Conservation (phyloP, 2,329 filamentous ascomycete species). For the Calycina marina region DNA sequence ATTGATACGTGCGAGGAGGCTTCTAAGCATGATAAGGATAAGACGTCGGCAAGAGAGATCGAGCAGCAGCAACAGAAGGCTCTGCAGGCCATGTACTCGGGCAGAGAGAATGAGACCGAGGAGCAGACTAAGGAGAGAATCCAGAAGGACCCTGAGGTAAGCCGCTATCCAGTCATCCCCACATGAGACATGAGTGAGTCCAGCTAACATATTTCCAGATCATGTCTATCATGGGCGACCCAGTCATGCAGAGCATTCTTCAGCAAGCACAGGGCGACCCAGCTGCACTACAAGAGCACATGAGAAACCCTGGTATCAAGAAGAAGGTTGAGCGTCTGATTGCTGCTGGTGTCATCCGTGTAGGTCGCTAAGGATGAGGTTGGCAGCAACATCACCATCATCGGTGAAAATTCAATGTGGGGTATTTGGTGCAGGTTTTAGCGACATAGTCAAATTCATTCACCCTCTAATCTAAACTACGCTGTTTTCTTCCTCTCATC, state of each 20-base stretch:
- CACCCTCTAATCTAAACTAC: no score
- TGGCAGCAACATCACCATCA: no score
- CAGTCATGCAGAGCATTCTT: conserved; percentile 93
- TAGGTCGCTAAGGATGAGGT: conserved; percentile 41
- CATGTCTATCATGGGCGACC: conserved; percentile 82
- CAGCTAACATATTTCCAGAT: conserved; percentile 37
- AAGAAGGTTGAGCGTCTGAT: conserved; percentile 59
- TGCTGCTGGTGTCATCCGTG: conserved; percentile 69
- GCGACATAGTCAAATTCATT: no score
- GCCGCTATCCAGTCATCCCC: conserved; percentile 26
- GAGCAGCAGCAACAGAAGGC: conserved; percentile 92
- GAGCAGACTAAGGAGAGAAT: conserved; percentile 88
- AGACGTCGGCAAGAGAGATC: conserved; percentile 80
- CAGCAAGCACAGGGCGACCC: conserved; percentile 94
- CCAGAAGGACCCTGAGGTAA: conserved; percentile 77
- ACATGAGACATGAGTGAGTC: not conserved
- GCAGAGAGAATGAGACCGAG: conserved; percentile 88
- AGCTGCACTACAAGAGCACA: conserved; percentile 86
- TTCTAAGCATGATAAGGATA: conserved; percentile 54
- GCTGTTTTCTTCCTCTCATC: no score
- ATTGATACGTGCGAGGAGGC: conserved; percentile 82
- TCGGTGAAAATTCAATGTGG: no score
- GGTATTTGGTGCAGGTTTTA: no score
- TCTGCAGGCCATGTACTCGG: conserved; percentile 73
- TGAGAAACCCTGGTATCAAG: conserved; percentile 77